These are phyloP conservation scores for Phytophthora tentaculata DNA, from an alignment of 352 stramenopile genomes.

Conservation along the genomic window DNA sequence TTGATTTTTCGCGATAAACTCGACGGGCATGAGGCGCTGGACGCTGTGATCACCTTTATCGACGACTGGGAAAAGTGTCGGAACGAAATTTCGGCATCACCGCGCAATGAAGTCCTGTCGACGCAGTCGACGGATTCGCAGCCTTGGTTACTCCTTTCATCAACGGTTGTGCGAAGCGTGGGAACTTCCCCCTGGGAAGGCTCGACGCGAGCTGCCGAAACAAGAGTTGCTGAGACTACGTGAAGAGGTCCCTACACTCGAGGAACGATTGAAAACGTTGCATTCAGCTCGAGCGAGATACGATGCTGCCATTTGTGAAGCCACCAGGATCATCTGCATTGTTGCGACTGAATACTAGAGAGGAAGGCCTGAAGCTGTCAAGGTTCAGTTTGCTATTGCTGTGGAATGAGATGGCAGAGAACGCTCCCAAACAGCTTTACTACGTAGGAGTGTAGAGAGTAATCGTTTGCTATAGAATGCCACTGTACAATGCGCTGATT, in stretches of 20 bases:
- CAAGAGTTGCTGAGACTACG: too few species aligned
- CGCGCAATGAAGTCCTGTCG: too few species aligned
- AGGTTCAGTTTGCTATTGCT: background rate
- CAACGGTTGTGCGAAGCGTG: too few species aligned
- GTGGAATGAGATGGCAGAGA: constrained; percentile 14
- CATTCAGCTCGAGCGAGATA: background rate
- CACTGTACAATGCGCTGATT: background rate
- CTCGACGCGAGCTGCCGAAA: too few species aligned
- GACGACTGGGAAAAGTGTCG: constrained; percentile 2
- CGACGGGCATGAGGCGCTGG: background rate
- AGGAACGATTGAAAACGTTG: too few species aligned
- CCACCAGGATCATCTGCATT: constrained; percentile 1
- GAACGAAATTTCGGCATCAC: background rate
- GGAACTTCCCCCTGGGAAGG: too few species aligned
- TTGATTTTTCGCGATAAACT: background rate
- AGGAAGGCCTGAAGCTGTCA: background rate
- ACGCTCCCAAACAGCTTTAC: background rate
- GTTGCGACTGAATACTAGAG: background rate
- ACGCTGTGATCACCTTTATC: constrained; percentile 8
- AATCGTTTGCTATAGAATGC: background rate
- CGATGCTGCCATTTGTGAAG: constrained; percentile 8
- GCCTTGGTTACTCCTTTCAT: background rate
- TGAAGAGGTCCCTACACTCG: too few species aligned
- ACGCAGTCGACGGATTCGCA: too few species aligned
- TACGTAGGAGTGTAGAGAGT: background rate